Conservation (phyloP, 768 basidiomycete species). For the Leccinum broughii region DNA sequence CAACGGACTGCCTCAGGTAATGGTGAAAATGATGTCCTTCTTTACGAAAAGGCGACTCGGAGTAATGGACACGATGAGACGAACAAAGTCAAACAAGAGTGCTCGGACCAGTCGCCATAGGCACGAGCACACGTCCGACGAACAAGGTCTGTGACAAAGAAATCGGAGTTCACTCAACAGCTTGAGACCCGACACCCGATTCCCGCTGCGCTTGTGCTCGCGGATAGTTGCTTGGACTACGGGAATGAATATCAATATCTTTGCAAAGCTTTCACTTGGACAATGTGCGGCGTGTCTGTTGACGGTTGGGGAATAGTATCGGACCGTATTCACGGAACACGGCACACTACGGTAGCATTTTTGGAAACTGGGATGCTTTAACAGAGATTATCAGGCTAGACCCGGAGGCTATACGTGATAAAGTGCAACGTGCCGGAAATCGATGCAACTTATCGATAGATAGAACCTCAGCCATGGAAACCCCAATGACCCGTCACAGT, state of each 20-base stretch:
- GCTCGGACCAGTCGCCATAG: neutral
- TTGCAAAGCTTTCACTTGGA: no score
- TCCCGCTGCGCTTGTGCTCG: neutral
- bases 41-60: no score
- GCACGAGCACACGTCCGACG: neutral
- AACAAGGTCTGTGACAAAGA: neutral
- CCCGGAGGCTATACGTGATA: neutral
- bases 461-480: neutral
- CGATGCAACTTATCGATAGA: neutral
- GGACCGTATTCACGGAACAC: neutral
- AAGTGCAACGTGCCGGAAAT: neutral
- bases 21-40: no score
- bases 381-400: neutral
- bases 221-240: neutral
- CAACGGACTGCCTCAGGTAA: neutral
- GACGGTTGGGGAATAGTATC: neutral
- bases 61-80: neutral
- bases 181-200: no score
- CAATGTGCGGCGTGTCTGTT: neutral
- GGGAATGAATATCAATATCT: no score
- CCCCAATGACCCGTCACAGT: neutral
- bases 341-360: neutral
- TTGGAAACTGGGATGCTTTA: neutral
- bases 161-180: neutral
- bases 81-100: neutral